phyloP scores from a whole-genome alignment of 106 monocot genomes.

The Platanthera guangdongensis region DNA sequence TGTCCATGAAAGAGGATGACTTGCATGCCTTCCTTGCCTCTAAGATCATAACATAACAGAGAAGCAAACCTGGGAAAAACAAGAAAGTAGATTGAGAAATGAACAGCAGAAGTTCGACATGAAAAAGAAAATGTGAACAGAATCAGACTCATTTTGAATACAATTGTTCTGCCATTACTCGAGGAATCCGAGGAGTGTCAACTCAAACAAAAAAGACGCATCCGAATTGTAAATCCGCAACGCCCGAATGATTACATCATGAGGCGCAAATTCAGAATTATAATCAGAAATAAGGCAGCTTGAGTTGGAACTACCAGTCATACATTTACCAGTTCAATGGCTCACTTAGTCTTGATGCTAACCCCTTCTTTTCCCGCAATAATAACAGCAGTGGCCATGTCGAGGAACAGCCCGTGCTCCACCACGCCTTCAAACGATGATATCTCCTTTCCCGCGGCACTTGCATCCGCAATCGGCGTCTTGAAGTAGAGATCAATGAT shows the following conservation, averaged over 20 bases:
- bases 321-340: not conserved
- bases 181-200: too few species aligned
- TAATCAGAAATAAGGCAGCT: not conserved
- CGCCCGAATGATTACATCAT: not conserved
- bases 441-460: constrained; percentile 72
- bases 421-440: constrained; percentile 86
- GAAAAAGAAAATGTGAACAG: too few species aligned
- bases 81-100: too few species aligned
- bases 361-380: constrained; percentile 86
- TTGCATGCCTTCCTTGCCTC: too few species aligned
- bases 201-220: too few species aligned
- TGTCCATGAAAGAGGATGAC: too few species aligned
- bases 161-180: too few species aligned
- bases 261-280: not conserved
- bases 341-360: constrained; percentile 56
- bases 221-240: too few species aligned
- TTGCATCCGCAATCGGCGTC: constrained; percentile 73
- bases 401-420: constrained; percentile 85
- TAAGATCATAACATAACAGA: too few species aligned
- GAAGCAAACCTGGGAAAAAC: too few species aligned
- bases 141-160: too few species aligned
- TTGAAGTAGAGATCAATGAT: constrained; percentile 91
- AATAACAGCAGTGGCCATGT: constrained; percentile 87
- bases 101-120: too few species aligned
- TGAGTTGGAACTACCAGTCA: not conserved